Percentiles rank a stretch among this genome's conserved stretches.
Conservation (phyloP, 257 asterid genomes). For the Gentiana straminea region DNA sequence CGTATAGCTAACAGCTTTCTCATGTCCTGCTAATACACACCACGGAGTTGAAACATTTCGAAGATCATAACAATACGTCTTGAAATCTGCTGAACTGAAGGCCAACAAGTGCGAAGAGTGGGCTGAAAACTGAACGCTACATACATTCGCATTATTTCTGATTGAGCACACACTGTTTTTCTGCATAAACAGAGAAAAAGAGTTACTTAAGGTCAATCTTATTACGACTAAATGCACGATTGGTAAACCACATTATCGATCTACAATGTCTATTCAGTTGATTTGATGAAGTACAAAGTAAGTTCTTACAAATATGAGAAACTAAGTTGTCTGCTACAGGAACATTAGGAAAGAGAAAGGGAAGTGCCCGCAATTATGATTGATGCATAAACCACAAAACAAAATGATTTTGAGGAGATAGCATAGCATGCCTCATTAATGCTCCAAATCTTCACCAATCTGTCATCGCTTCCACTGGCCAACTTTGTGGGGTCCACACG, state of each 20-base stretch:
- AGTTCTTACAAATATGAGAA: too few relatives aligned
- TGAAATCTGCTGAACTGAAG: conserved; percentile 82
- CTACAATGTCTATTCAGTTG: too few relatives aligned
- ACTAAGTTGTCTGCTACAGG: too few relatives aligned
- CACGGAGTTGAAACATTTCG: conserved; percentile 69
- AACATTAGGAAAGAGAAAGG: too few relatives aligned
- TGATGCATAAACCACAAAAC: background rate
- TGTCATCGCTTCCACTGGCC: conserved; percentile 93
- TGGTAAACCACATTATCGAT: too few relatives aligned
- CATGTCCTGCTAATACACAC: conserved; percentile 88
- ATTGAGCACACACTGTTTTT: conserved; percentile 77
- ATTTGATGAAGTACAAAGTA: too few relatives aligned
- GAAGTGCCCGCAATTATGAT: background rate
- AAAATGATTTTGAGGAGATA: conserved; percentile 14
- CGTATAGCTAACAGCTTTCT: conserved; percentile 79
- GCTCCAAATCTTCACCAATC: conserved; percentile 84
- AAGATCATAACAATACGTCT: conserved; percentile 83
- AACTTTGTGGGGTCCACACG: conserved; percentile 63
- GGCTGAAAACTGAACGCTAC: conserved; percentile 83
- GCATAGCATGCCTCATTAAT: conserved; percentile 62
- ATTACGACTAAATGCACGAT: too few relatives aligned
- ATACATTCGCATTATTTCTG: conserved; percentile 77
- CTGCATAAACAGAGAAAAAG: conserved; percentile 42
- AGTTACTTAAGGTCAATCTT: background rate
- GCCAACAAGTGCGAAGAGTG: conserved; percentile 62